Percentiles rank a stretch among this genome's conserved stretches.
Evolutionary conservation across 163 green algal genomes (phyloP).

Genomic region (Chlamydomonas reinhardtii): DNA sequence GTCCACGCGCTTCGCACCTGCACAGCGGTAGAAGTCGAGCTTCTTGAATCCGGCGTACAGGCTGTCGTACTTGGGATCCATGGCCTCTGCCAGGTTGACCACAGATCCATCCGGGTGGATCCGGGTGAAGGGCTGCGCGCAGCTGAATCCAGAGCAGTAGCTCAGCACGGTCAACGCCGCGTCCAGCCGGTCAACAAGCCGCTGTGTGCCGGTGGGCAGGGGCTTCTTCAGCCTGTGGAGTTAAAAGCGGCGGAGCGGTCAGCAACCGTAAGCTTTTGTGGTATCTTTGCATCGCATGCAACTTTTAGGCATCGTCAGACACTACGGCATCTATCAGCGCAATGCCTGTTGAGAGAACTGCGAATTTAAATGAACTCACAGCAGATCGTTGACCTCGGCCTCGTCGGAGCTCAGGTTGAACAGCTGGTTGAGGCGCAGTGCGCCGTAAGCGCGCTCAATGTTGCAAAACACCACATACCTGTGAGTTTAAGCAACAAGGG

Average conservation of each 20-base stretch:
- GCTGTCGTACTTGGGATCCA: constrained; percentile 13
- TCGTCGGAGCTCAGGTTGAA: constrained; percentile 2
- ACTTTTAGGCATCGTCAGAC: no score
- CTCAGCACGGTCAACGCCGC: constrained; percentile 36
- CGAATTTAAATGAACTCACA: no score
- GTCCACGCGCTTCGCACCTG: not conserved
- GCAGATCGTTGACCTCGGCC: not conserved
- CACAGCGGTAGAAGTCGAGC: not conserved
- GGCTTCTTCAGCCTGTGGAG: not conserved
- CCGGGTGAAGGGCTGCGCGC: not conserved
- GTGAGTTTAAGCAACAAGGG: no score
- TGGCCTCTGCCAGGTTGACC: constrained; percentile 1
- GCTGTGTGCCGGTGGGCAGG: not conserved
- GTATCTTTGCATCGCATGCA: no score
- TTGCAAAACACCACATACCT: not conserved
- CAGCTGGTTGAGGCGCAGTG: not conserved
- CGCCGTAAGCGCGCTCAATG: not conserved
- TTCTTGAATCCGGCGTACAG: constrained; percentile 9
- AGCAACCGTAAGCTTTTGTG: no score
- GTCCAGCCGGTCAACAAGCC: constrained; percentile 37
- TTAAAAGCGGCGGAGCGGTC: not conserved
- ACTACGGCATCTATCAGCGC: no score
- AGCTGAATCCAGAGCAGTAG: constrained; percentile 35
- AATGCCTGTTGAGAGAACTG: no score
- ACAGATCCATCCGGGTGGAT: constrained; percentile 10